A percentile compares a stretch with the other conserved stretches of the same genome.
Evolutionary conservation across 306 rosid species (phyloP).

Genomic region (Bauhinia variegata): DNA sequence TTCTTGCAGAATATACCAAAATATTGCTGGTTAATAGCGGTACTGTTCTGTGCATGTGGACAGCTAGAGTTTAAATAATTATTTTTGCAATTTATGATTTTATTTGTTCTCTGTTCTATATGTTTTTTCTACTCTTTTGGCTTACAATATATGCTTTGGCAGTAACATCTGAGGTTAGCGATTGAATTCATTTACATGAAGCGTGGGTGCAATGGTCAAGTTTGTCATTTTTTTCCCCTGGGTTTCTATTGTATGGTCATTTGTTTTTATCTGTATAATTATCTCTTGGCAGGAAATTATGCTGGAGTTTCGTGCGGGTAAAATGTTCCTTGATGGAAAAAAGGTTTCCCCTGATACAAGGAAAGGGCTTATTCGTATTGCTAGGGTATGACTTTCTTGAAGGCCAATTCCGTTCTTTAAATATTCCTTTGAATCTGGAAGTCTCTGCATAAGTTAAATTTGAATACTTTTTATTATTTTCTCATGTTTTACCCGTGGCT

Average conservation of each 20-base stretch:
- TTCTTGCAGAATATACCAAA: not conserved
- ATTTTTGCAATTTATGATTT: not conserved
- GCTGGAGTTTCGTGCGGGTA: constrained; percentile 94
- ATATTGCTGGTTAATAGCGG: not conserved
- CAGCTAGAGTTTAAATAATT: not conserved
- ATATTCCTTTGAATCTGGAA: not conserved
- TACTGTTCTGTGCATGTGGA: not conserved
- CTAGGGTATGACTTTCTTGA: constrained; percentile 56
- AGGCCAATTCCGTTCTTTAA: not conserved
- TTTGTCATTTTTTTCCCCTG: not conserved
- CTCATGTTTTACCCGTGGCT: not conserved
- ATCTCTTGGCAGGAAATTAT: constrained; percentile 64
- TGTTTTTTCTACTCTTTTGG: not conserved
- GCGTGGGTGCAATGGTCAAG: not conserved
- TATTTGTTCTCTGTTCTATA: not conserved
- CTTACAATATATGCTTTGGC: constrained; percentile 8
- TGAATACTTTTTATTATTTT: constrained; percentile 16
- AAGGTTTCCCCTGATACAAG: constrained; percentile 78
- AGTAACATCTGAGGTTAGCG: constrained; percentile 15
- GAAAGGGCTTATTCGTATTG: constrained; percentile 88
- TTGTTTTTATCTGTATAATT: constrained; percentile 4
- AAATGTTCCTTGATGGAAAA: constrained; percentile 76
- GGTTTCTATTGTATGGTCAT: not conserved
- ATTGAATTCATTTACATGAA: not conserved
- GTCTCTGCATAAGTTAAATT: not conserved